Percentiles rank a stretch among this genome's conserved stretches.
phyloP scores from a whole-genome alignment of 73 alveolate genomes.

The Paramecium sonneborni region DNA sequence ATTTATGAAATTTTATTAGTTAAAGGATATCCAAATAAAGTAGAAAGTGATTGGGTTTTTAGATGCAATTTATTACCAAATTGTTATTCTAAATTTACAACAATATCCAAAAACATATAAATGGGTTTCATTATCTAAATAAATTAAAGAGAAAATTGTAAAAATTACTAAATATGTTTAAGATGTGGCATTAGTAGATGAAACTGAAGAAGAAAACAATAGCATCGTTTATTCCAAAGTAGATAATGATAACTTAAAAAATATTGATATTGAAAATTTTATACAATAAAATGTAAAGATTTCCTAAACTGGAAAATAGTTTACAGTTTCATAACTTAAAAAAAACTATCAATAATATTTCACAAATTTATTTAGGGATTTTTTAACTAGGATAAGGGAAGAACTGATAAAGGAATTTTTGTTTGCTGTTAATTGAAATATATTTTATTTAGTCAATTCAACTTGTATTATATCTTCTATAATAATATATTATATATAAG shows the following conservation, averaged over 20 bases:
- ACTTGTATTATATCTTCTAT: not conserved
- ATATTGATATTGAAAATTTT: conserved; percentile 24
- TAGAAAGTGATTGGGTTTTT: not conserved
- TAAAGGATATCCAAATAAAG: not conserved
- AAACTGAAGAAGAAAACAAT: not conserved
- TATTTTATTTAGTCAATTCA: not conserved
- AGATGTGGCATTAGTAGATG: not conserved
- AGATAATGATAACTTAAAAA: conserved; percentile 11
- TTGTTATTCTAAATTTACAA: not conserved
- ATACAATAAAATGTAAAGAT: conserved; percentile 37
- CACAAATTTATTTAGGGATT: not conserved
- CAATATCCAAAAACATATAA: conserved; percentile 75
- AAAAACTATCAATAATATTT: not conserved
- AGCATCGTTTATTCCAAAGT: not conserved
- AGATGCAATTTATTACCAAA: not conserved
- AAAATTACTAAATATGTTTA: not conserved
- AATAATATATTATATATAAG: not conserved
- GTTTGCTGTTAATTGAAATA: not conserved
- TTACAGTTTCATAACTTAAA: too few species aligned
- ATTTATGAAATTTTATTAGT: not conserved
- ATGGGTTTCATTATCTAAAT: conserved; percentile 69
- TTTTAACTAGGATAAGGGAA: not conserved
- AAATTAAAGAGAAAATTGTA: conserved; percentile 10
- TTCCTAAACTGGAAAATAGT: too few species aligned
- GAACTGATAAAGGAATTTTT: not conserved